phyloP scores from a whole-genome alignment of 2,329 filamentous ascomycete genomes.

The Volutella citrinella region DNA sequence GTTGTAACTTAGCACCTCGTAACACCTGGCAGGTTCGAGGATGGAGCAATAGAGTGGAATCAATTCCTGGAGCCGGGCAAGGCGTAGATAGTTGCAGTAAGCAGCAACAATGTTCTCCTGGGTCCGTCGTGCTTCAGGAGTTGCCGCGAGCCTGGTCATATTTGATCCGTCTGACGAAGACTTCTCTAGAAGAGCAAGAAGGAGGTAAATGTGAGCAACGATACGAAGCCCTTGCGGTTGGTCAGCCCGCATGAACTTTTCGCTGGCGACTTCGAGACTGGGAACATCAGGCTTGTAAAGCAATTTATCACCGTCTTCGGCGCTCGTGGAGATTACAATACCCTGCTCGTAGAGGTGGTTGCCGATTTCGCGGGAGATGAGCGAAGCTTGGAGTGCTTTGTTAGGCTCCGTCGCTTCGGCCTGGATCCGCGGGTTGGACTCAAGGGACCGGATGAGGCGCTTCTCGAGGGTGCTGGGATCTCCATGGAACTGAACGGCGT shows the following conservation, averaged over 20 bases:
- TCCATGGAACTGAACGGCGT: conserved; percentile 62
- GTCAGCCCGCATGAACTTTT: conserved; percentile 51
- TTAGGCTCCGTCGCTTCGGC: conserved; percentile 62
- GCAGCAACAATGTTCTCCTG: conserved; percentile 75
- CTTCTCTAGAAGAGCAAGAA: conserved; percentile 65
- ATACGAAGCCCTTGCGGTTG: conserved; percentile 66
- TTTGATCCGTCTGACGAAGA: conserved; percentile 23
- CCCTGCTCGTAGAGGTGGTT: conserved; percentile 60
- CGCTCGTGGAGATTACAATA: conserved; percentile 29
- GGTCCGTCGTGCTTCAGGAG: conserved; percentile 36
- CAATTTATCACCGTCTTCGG: conserved; percentile 19
- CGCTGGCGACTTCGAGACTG: conserved; percentile 35
- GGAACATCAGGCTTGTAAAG: conserved; percentile 20
- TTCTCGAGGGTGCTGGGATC: conserved; percentile 50
- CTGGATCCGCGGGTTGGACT: conserved; percentile 52
- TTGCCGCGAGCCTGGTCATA: conserved; percentile 8
- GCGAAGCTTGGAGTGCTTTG: conserved; percentile 73
- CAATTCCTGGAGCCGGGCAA: conserved; percentile 69
- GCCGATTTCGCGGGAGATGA: conserved; percentile 63
- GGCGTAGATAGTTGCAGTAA: conserved; percentile 77
- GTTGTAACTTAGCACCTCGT: conserved; percentile 72
- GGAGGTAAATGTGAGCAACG: conserved; percentile 61
- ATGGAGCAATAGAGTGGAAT: conserved; percentile 88
- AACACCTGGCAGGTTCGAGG: conserved; percentile 61
- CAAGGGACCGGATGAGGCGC: conserved; percentile 59